phyloP scores from a whole-genome alignment of 495 filamentous ascomycete species.

The Xeromyces bisporus region DNA sequence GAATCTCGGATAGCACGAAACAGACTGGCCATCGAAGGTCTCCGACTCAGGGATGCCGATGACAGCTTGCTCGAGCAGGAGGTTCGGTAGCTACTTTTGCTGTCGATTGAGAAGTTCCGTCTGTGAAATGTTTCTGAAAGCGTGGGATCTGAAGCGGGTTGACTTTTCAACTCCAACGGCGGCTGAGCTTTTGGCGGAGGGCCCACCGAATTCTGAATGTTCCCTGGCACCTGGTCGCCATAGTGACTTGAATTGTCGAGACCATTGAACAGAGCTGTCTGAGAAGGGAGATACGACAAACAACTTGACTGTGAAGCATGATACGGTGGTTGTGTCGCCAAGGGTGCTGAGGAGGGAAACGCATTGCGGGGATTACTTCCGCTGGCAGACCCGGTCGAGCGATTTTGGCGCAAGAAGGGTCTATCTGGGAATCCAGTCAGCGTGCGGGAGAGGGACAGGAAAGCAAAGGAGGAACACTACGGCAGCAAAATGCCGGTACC shows the following conservation, averaged over 20 bases:
- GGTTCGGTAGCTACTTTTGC: slow-evolving; percentile 29
- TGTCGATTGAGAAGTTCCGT: slow-evolving; percentile 20
- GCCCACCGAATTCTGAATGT: too few species aligned
- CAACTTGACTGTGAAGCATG: slow-evolving; percentile 26
- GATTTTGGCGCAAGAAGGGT: slow-evolving; percentile 38
- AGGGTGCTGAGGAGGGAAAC: slow-evolving; percentile 34
- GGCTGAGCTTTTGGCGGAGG: slow-evolving; percentile 1
- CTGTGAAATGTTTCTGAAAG: slow-evolving; percentile 9
- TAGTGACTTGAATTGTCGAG: too few species aligned
- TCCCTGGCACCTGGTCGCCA: too few species aligned
- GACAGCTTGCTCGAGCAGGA: slow-evolving; percentile 27
- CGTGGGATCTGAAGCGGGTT: slow-evolving; percentile 3
- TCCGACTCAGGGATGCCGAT: slow-evolving; percentile 16
- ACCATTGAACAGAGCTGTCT: too few species aligned
- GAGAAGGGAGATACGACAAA: slow-evolving; percentile 25
- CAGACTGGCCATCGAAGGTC: slow-evolving; percentile 26
- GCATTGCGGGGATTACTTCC: slow-evolving; percentile 40
- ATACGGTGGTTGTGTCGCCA: slow-evolving; percentile 25
- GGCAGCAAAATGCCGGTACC: slow-evolving; percentile 7
- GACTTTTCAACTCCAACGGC: not conserved
- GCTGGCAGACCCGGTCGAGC: slow-evolving; percentile 40
- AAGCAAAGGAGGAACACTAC: slow-evolving; percentile 4
- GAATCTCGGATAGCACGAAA: slow-evolving; percentile 15
- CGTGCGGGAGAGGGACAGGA: slow-evolving; percentile 10
- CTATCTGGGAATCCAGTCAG: slow-evolving; percentile 33